A percentile compares a stretch with the other conserved stretches of the same genome.
These are phyloP conservation scores for Moelleriella libera DNA, from an alignment of 2,329 filamentous ascomycete genomes.

Conservation along the genomic window DNA sequence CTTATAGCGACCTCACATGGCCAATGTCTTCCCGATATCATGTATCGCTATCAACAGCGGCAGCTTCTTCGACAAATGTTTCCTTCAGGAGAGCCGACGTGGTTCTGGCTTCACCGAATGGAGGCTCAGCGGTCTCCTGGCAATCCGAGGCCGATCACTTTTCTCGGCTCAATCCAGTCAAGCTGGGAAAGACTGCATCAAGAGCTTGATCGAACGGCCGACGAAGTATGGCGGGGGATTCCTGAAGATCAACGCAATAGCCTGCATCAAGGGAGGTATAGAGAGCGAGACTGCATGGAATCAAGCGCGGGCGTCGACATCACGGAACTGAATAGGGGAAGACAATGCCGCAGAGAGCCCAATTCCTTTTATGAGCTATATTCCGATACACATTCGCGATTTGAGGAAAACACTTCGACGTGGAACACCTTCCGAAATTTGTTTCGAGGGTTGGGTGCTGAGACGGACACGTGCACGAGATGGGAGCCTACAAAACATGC, in stretches of 20 bases:
- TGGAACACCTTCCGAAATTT: constrained; percentile 24
- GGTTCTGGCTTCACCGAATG: constrained; percentile 26
- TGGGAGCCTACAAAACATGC: constrained; percentile 8
- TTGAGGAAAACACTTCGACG: constrained; percentile 21
- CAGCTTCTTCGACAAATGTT: constrained; percentile 23
- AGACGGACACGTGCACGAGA: constrained; percentile 8
- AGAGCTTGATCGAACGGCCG: constrained; percentile 14
- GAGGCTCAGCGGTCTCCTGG: constrained; percentile 22
- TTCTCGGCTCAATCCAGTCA: constrained; percentile 5
- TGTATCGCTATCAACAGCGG: constrained; percentile 18
- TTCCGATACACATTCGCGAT: constrained; percentile 19
- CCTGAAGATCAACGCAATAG: constrained; percentile 4
- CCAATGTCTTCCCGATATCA: constrained; percentile 25
- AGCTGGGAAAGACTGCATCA: constrained; percentile 16
- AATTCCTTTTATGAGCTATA: constrained; percentile 28
- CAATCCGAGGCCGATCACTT: constrained; percentile 11
- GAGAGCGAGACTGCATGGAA: not conserved
- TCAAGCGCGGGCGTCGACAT: too few relatives aligned
- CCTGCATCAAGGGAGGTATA: constrained; percentile 5
- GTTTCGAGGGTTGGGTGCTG: constrained; percentile 8
- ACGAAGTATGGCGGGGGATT: constrained; percentile 13
- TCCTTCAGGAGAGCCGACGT: constrained; percentile 23
- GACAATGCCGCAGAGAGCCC: constrained; percentile 7
- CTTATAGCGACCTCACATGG: constrained; percentile 33
- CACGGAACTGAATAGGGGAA: too few relatives aligned